Evolutionary conservation across 2,329 filamentous ascomycete species (phyloP).

Genomic region (Ophiostoma perfectum): DNA sequence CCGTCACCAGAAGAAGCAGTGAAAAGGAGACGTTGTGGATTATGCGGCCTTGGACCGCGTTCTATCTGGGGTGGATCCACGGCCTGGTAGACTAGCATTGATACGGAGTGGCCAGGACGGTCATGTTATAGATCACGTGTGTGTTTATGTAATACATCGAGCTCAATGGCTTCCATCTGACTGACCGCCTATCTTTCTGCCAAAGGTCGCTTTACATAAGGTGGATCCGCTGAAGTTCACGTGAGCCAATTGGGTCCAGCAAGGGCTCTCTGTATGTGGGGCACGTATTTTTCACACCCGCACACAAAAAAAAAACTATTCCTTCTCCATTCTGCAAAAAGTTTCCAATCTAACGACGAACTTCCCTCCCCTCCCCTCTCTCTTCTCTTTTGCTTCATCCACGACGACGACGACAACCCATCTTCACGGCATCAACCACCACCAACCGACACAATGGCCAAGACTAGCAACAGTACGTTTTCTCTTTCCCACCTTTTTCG

Average conservation of each 20-base stretch:
- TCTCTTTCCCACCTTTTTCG: neutral
- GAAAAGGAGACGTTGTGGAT: conserved; percentile 14
- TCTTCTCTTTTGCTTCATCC: conserved; percentile 15
- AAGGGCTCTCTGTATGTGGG: conserved; percentile 19
- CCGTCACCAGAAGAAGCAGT: neutral
- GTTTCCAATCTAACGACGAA: conserved; percentile 14
- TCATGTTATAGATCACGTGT: neutral
- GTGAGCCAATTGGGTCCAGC: neutral
- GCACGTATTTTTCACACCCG: conserved; percentile 16
- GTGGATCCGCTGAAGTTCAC: neutral
- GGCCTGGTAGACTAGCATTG: neutral
- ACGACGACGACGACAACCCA: conserved; percentile 20
- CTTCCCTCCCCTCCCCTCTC: conserved; percentile 5
- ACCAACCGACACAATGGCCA: conserved; percentile 26
- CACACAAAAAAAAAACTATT: conserved; percentile 19
- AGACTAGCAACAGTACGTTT: conserved; percentile 27
- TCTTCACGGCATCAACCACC: conserved; percentile 13
- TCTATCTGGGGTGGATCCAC: neutral
- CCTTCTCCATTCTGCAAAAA: conserved; percentile 17
- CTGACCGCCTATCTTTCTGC: neutral
- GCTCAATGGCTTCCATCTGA: neutral
- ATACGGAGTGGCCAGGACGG: neutral
- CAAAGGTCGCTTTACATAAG: neutral
- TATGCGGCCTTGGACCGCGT: conserved; percentile 10
- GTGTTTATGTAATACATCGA: neutral